Base-by-base conservation (phyloP, 2,329 filamentous ascomycete species). In the Leptoxyphium fumago region DNA sequence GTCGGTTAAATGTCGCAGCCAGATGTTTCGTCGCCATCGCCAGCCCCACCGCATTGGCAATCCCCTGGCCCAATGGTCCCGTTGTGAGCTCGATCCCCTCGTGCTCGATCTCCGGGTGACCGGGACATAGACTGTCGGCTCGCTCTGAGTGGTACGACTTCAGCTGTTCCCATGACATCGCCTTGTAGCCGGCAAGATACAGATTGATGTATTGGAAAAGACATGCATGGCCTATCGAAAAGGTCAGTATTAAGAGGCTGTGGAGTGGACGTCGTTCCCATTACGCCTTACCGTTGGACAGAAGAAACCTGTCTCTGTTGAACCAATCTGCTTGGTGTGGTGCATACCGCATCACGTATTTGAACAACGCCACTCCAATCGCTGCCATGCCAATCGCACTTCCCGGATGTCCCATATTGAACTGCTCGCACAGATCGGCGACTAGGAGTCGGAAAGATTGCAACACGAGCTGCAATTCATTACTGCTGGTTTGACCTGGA, bases 341-440 rank as follows among this genome's bases (percentile, higher is more conserved):
- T 9, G 57, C 57, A 46, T 66, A 67, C 39, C 53, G 56, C 66
- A 69, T 69, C 2, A 57, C 53, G 45, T 69, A 66, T 48, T 60
- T 63, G 57, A 59, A 68, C 5, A 69, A 53, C 6, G 65, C 61
- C 32, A 68, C 56, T 13, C 64, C 66, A 39, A 68, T 65, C 1
- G 64, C 63, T 13, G 64, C 64, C 65, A 68, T 68, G 5, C 66
- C 66, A 44, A 68, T 64, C 6, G 13, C 30, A 39, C 68, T 68
- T 46, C 78, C 79, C 14, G 78, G 79, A 55, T 83, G 80, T 0
- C 80, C 80, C 30, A 78, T 78, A 48, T 75, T 75, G 60, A 81
- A 84, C 50, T 83, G 78, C 56, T 83, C 71, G 53, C 78, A 82
- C 2, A 84, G 61, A 55, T 84, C 80, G 39, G 79, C 77, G 46